A percentile compares a stretch with the other conserved stretches of the same genome.
These are phyloP conservation scores for Lyophyllum atratum DNA, from an alignment of 768 basidiomycete species.

Conservation along the genomic window DNA sequence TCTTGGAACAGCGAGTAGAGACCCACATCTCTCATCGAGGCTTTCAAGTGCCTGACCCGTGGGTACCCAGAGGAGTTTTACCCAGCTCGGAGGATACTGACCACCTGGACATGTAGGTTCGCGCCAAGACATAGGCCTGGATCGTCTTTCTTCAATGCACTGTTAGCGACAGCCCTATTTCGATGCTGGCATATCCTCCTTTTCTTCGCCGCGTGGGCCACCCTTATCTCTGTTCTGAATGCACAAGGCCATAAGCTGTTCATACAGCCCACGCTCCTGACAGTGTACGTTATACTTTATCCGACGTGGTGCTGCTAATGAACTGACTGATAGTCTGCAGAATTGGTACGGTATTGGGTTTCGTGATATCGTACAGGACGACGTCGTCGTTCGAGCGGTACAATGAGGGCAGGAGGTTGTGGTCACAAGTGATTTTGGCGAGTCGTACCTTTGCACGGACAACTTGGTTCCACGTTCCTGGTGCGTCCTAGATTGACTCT, in stretches of 20 bases:
- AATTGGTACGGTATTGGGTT: conserved; percentile 70
- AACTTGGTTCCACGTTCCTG: conserved; percentile 69
- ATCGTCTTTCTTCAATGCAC: conserved; percentile 39
- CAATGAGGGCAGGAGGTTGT: conserved; percentile 68
- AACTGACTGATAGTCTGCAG: conserved; percentile 31
- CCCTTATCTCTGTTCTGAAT: conserved; percentile 56
- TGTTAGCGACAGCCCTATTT: conserved; percentile 47
- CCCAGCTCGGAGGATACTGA: neutral
- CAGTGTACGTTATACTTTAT: conserved; percentile 53
- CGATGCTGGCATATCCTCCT: conserved; percentile 70
- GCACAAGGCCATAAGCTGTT: conserved; percentile 41
- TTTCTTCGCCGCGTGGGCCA: conserved; percentile 66
- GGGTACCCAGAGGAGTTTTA: conserved; percentile 15
- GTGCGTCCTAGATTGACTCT: conserved; percentile 29
- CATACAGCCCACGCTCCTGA: conserved; percentile 59
- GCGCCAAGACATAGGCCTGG: conserved; percentile 39
- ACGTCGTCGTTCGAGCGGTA: conserved; percentile 77
- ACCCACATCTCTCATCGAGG: conserved; percentile 32
- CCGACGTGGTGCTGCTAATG: conserved; percentile 25
- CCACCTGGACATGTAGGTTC: conserved; percentile 25
- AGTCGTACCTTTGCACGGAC: conserved; percentile 59
- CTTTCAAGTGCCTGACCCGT: conserved; percentile 42
- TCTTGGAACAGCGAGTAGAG: conserved; percentile 24
- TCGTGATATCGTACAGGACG: conserved; percentile 71
- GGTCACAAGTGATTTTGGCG: conserved; percentile 67